Evolutionary conservation across 2,329 filamentous ascomycete genomes (phyloP), one percentile per base, ranked within the genome.

Genomic region (Setomelanomma holmii): DNA sequence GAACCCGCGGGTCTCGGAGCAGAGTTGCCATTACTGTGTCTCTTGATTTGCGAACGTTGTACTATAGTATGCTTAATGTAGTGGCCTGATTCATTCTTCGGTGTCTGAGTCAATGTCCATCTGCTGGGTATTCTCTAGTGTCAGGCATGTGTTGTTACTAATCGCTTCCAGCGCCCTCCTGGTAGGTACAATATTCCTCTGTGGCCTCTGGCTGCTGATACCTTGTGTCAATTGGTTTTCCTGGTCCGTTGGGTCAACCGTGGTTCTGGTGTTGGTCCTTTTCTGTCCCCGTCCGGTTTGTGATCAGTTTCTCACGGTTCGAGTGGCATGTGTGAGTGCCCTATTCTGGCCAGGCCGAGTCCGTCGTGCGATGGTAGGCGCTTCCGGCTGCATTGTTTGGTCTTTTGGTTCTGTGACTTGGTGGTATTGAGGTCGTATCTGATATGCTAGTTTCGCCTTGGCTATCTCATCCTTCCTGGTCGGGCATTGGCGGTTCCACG

Each of bases 391-490:
- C 23, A 45, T 45, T 34, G 20, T 30, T 55, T n/a, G n/a, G n/a
- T 30, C 20, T 8, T 16, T 39, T 14, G 30, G 33, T 19, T 54
- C 36, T 12, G 44, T 8, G 22, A 53, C 42, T 11, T 20, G 16
- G 50, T 56, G 34, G 41, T 56, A 53, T 16, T 35, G 43, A 12
- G 46, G 51, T 34, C 48, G 47, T 33, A 44, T 57, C 3, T 53
- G 44, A 48, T 55, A 58, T 24, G 54, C 51, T 12, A 38, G 35
- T 39, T 51, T 58, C 17, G 45, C 49, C 36, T 55, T 56, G n/a
- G 47, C 52, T 21, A 51, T 52, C 46, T 59, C 47, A 20, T 52
- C 56, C 42, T 56, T 54, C 40, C 58, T 56, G 22, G 53, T 54
- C n/a, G 48, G 49, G 45, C 42, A 61, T 21, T 53, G 42, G 49